Evolutionary conservation across 2,329 filamentous ascomycete species (phyloP).

Genomic region (Neopestalotiopsis rosae): DNA sequence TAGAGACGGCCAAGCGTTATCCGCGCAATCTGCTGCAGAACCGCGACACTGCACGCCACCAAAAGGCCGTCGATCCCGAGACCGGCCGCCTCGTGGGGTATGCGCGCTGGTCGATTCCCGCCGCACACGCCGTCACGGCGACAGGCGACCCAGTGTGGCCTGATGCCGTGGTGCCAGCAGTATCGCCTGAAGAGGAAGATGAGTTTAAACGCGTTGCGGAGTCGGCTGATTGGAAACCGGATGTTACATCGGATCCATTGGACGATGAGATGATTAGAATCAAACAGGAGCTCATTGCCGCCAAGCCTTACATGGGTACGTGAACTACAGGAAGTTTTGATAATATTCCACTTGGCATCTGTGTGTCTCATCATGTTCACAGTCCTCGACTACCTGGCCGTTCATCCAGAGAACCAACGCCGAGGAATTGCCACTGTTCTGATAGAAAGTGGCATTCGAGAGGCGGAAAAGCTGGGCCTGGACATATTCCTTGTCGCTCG

Average conservation of each 20-base stretch:
- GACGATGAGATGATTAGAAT: not conserved
- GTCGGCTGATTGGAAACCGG: conserved; percentile 11
- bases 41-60: conserved; percentile 16
- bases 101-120: conserved; percentile 13
- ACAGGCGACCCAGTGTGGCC: conserved; percentile 10
- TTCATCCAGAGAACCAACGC: conserved; percentile 33
- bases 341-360: no score
- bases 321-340: not conserved
- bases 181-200: conserved; percentile 11
- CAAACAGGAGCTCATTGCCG: conserved; percentile 5
- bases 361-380: not conserved
- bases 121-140: not conserved
- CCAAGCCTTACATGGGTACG: conserved; percentile 14
- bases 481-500: conserved; percentile 31
- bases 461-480: conserved; percentile 30
- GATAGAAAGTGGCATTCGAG: conserved; percentile 30
- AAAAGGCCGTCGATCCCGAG: conserved; percentile 16
- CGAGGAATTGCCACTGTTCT: conserved; percentile 32
- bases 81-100: conserved; percentile 18
- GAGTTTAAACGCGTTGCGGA: conserved; percentile 10
- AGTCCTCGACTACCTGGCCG: conserved; percentile 35
- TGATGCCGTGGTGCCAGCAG: conserved; percentile 13
- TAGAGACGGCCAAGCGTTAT: conserved; percentile 24
- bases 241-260: not conserved
- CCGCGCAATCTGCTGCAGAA: conserved; percentile 16